Evolutionary conservation across 495 filamentous ascomycete genomes (phyloP).

Genomic region (Tuber magnatum): DNA sequence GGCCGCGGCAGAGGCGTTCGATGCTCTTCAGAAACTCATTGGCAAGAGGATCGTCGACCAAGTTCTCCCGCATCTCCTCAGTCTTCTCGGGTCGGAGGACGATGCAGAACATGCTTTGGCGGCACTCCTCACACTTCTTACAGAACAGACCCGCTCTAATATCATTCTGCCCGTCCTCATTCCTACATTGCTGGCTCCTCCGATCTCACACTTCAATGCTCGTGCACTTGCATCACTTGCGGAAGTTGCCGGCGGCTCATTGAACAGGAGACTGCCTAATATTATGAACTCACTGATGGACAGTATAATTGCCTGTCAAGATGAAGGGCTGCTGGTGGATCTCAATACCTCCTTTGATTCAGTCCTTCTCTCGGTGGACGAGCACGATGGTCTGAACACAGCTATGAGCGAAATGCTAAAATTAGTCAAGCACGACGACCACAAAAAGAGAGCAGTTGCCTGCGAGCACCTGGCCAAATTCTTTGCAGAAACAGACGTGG

Average conservation of each 20-base stretch:
- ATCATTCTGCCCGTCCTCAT: constrained; percentile 95
- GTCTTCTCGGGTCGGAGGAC: constrained; percentile 71
- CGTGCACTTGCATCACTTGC: constrained; percentile 85
- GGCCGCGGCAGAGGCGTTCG: constrained; percentile 93
- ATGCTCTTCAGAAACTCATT: constrained; percentile 82
- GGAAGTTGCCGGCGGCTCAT: constrained; percentile 76
- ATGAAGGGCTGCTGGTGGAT: constrained; percentile 66
- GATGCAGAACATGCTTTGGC: constrained; percentile 87
- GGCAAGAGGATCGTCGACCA: constrained; percentile 92
- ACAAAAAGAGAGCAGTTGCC: constrained; percentile 69
- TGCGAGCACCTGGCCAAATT: constrained; percentile 78
- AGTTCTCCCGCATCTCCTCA: constrained; percentile 85
- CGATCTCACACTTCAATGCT: constrained; percentile 92
- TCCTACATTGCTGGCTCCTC: constrained; percentile 77
- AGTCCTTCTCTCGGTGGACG: constrained; percentile 85
- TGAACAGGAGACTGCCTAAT: constrained; percentile 78
- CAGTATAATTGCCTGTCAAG: constrained; percentile 68
- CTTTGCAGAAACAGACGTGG: constrained; percentile 71
- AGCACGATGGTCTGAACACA: constrained; percentile 88
- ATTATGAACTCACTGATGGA: constrained; percentile 93
- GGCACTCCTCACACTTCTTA: constrained; percentile 84
- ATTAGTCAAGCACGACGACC: constrained; percentile 85
- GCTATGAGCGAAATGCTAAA: constrained; percentile 86
- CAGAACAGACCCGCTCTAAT: constrained; percentile 86
- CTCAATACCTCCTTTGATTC: constrained; percentile 74